Evolutionary conservation across 805 yeast species (phyloP), one percentile per base, ranked within the genome.

Genomic region (Ogataea pini): DNA sequence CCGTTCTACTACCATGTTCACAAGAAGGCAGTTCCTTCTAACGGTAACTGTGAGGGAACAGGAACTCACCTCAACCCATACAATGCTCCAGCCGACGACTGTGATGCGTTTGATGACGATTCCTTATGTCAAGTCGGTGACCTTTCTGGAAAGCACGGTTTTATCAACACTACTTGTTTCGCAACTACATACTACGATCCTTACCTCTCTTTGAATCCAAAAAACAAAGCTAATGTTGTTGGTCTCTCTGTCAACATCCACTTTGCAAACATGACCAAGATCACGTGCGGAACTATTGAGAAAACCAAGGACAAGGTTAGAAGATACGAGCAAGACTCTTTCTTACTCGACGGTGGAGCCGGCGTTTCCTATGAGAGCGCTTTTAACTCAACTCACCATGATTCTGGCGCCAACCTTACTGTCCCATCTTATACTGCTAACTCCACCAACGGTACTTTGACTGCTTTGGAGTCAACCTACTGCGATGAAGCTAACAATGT

Each of bases 91-190:
- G 65, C 72, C 17, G 72, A 71, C 42, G 57, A 54, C 9, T 83
- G 89, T 64, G 83, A 76, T 45, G 55, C 64, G 22, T 70, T 72
- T 48, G 70, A 70, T 14, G 72, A 76, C 56, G 85, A 85, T 64
- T 64, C 82, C 7, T 70, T 63, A 29, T 85, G 89, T 63, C 82
- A 82, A 65, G 79, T 85, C 36, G 92, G 92, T 49, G 91, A 85
- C 61, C 77, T 85, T 57, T 78, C 87, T 29, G 92, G 92, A 37
- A 85, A 85, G 63, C 90, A 85, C 65, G 92, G 92, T 10, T 76
- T 70, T 68, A 82, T 86, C 59, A 76, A 83, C 61, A 75, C 87
- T 17, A 83, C 88, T 10, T 83, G 89, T 62, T 83, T 79, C 64
- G 85, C 83, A 64, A 70, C 80, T 24, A 72, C 73, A 50, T 86